Base-by-base conservation (phyloP, 352 stramenopile species). In the Globisporangium alternatum region DNA sequence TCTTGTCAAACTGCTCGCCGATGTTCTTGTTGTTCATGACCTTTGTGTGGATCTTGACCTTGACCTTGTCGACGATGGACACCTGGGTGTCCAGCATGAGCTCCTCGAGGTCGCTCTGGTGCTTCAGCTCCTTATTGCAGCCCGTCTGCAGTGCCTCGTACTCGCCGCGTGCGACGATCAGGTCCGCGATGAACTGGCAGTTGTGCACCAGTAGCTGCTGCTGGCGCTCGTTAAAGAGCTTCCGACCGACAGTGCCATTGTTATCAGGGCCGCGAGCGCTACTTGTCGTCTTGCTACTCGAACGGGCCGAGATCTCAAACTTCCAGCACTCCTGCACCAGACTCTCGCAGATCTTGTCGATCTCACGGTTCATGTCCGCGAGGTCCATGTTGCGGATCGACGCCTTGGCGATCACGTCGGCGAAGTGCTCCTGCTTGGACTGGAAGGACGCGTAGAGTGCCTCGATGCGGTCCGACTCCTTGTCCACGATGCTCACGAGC, bases 11-110 rank as follows among this genome's bases (percentile, higher is more conserved):
- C 65, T 95, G 86, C 61, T 95, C 86, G 54, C 86, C 86, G 37
- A 89, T 92, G 69, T 95, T 93, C 65, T 95, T 95, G 77, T 95
- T 95, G 64, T 95, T 90, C 78, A 90, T 90, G 75, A 95, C 89
- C 78, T 95, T 95, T 51, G 81, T 88, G 62, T 85, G 73, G 44
- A 95, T 81, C 49, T 92, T 91, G 1, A 78, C 65, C 31, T 86
- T 76, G 44, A 95, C 68, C 67, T 92, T 93, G 39, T 95, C 86
- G 30, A 90, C 68, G 41, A 95, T 82, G 15, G 44, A 67, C 0
- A 28, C 52, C 45, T 95, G 86, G 25, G 76, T 61, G 10, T 86
- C 67, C n/a, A 95, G 47, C 83, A 95, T 95, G 30, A 85, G 65
- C 41, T 88, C 71, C 21, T 86, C 75, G 60, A 86, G 70, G 28